A percentile compares a stretch with the other conserved stretches of the same genome.
Conservation (phyloP, 2,329 filamentous ascomycete species). For the Capronia epimyces region DNA sequence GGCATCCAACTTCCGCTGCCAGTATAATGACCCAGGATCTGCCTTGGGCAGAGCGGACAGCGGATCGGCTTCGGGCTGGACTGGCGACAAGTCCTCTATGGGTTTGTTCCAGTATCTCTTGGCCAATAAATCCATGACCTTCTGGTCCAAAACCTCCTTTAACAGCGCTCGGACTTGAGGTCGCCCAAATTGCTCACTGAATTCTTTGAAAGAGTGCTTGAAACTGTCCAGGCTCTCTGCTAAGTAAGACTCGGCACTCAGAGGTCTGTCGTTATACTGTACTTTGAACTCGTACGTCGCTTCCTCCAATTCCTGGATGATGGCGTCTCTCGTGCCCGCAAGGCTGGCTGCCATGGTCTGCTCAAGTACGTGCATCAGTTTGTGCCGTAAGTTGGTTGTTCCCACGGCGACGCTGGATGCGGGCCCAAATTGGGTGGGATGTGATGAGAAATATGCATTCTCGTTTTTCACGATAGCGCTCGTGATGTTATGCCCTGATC, state of each 20-base stretch:
- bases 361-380: constrained; percentile 93
- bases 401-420: constrained; percentile 70
- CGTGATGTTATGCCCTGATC: constrained; percentile 72
- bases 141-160: constrained; percentile 88
- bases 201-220: constrained; percentile 96
- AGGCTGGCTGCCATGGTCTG: constrained; percentile 94
- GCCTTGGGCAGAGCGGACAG: constrained; percentile 77
- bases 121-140: constrained; percentile 85
- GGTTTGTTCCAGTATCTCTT: constrained; percentile 97
- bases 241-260: constrained; percentile 93
- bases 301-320: constrained; percentile 91
- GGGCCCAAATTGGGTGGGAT: constrained; percentile 72
- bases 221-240: constrained; percentile 92
- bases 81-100: constrained; percentile 69
- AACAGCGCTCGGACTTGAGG: constrained; percentile 83
- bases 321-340: constrained; percentile 82
- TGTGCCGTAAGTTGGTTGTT: constrained; percentile 81
- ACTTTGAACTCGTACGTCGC: constrained; percentile 99
- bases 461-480: constrained; percentile 83
- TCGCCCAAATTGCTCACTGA: constrained; percentile 82
- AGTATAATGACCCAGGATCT: constrained; percentile 78
- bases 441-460: constrained; percentile 74
- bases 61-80: constrained; percentile 63
- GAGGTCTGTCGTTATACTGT: constrained; percentile 92
- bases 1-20: constrained; percentile 90